Evolutionary conservation across 345 rosid genomes (phyloP).

Genomic region (Eucalyptus camaldulensis): DNA sequence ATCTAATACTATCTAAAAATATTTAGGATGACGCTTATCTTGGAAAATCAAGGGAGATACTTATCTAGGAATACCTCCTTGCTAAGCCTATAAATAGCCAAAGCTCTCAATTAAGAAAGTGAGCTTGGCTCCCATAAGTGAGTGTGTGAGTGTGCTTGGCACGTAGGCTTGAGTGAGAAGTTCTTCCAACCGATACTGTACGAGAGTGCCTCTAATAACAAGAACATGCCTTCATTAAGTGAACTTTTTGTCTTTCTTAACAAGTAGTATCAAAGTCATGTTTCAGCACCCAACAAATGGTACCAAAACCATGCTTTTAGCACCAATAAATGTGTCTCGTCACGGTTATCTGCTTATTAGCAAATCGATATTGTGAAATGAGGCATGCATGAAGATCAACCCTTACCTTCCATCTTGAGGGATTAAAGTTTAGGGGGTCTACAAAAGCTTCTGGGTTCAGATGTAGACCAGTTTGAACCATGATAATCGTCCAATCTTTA

Average conservation of each 20-base stretch:
- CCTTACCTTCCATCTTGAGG: conserved; percentile 32
- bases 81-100: background rate
- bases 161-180: background rate
- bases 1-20: background rate
- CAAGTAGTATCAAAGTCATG: background rate
- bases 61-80: background rate
- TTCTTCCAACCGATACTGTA: background rate
- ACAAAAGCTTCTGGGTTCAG: conserved; percentile 7
- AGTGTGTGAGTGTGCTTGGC: background rate
- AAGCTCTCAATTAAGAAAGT: background rate
- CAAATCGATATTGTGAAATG: background rate
- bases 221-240: background rate
- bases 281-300: background rate
- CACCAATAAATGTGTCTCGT: background rate
- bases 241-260: background rate
- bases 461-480: conserved; percentile 12
- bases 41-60: background rate
- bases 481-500: conserved; percentile 24
- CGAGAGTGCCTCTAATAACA: background rate
- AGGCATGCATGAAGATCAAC: background rate
- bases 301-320: no score
- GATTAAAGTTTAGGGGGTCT: conserved; percentile 27
- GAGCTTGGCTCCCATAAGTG: background rate
- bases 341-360: background rate
- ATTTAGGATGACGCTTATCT: background rate